Percentiles rank a stretch among this genome's conserved stretches.
Conservation (phyloP, 2,329 filamentous ascomycete genomes). For the Xylaria sp. region DNA sequence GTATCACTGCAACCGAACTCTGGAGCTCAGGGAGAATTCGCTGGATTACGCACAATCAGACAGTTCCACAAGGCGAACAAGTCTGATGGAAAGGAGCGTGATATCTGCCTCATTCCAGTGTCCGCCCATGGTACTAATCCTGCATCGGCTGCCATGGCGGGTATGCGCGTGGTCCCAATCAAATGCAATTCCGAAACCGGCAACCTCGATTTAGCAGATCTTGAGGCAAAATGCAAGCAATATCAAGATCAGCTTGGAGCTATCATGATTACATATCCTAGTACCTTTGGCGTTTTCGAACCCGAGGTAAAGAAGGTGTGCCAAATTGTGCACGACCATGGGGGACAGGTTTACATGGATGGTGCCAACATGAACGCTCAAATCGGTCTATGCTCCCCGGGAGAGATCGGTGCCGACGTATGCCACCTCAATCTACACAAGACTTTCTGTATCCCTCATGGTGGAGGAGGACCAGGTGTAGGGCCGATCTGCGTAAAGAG, state of each 20-base stretch:
- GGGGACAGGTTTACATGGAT: slow-evolving; percentile 98
- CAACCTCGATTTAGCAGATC: slow-evolving; percentile 87
- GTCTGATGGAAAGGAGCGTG: slow-evolving; percentile 74
- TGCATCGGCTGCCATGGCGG: slow-evolving; percentile 93
- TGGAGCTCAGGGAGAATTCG: slow-evolving; percentile 93
- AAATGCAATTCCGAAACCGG: slow-evolving; percentile 90
- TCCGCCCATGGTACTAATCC: slow-evolving; percentile 97
- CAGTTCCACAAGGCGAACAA: slow-evolving; percentile 78
- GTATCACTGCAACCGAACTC: slow-evolving; percentile 95
- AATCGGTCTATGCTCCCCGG: slow-evolving; percentile 93
- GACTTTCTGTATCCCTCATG: slow-evolving; percentile 98
- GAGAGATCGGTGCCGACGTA: slow-evolving; percentile 94
- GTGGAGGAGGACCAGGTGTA: slow-evolving; percentile 91
- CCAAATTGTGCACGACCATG: slow-evolving; percentile 84
- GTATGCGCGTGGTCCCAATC: slow-evolving; percentile 91
- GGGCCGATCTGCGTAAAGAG: slow-evolving; percentile 92
- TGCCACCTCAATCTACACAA: slow-evolving; percentile 98
- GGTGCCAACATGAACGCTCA: slow-evolving; percentile 99
- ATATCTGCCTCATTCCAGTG: slow-evolving; percentile 93
- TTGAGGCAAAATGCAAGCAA: slow-evolving; percentile 89
- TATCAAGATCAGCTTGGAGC: slow-evolving; percentile 86
- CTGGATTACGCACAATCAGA: slow-evolving; percentile 87
- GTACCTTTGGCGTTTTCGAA: slow-evolving; percentile 95
- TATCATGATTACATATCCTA: slow-evolving; percentile 97
- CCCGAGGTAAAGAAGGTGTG: slow-evolving; percentile 87